Conservation (phyloP, 129 eudicot genomes). For the Centella asiatica region DNA sequence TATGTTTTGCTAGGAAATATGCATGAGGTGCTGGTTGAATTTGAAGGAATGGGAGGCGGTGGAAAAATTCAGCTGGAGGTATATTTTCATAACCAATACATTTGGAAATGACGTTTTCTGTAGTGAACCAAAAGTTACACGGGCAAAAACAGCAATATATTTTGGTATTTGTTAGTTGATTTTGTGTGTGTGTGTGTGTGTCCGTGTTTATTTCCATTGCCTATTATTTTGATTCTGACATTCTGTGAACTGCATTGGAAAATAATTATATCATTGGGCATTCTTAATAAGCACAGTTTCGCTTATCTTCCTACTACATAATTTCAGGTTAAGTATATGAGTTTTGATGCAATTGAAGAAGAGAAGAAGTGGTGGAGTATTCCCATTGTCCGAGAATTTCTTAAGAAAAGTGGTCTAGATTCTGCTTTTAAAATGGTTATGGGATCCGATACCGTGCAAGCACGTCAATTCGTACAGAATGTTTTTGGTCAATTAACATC, state of each 20-base stretch:
- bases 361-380: slow-evolving; percentile 77
- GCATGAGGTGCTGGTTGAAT: slow-evolving; percentile 78
- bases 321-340: slow-evolving; percentile 69
- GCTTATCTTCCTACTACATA: slow-evolving; percentile 5
- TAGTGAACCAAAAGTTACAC: neutral
- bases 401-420: slow-evolving; percentile 61
- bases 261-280: neutral
- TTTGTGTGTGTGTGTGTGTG: too few relatives aligned
- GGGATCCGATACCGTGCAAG: slow-evolving; percentile 92
- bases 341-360: slow-evolving; percentile 67
- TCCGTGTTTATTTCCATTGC: neutral
- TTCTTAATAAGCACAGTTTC: neutral
- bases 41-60: slow-evolving; percentile 99
- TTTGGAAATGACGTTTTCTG: neutral
- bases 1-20: slow-evolving; percentile 45
- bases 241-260: neutral
- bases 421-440: slow-evolving; percentile 57
- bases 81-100: slow-evolving; percentile 15
- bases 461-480: slow-evolving; percentile 84
- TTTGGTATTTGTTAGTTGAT: too few relatives aligned
- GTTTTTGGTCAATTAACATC: slow-evolving; percentile 81
- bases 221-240: neutral
- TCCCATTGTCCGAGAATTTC: slow-evolving; percentile 75
- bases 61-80: slow-evolving; percentile 93
- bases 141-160: neutral